phyloP scores from a whole-genome alignment of 2,329 filamentous ascomycete species.

The Chaetomiaceae sp. region DNA sequence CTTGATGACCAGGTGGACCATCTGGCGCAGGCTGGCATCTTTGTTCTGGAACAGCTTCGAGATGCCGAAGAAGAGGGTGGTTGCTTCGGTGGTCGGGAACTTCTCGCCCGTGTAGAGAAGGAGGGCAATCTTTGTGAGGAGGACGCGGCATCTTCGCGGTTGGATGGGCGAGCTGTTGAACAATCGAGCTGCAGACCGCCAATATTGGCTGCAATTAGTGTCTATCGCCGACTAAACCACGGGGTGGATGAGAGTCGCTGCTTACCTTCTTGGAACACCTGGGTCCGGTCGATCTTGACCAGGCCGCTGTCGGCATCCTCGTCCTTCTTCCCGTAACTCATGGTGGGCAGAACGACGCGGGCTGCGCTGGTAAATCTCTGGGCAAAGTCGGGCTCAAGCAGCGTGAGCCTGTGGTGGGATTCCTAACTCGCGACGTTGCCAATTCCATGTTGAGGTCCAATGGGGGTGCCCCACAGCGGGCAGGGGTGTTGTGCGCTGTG shows the following conservation, averaged over 20 bases:
- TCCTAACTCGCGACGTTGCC: constrained; percentile 31
- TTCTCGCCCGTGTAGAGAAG: constrained; percentile 95
- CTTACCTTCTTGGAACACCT: constrained; percentile 97
- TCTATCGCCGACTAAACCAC: background rate
- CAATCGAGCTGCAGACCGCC: constrained; percentile 65
- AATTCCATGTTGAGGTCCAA: constrained; percentile 24
- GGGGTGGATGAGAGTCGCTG: background rate
- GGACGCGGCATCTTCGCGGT: constrained; percentile 93
- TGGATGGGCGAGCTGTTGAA: constrained; percentile 98
- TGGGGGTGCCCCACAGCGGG: constrained; percentile 16
- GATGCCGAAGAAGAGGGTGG: constrained; percentile 96
- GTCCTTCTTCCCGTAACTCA: constrained; percentile 99
- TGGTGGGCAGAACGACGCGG: constrained; percentile 45
- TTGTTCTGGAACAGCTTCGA: constrained; percentile 99
- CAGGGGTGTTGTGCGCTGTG: background rate
- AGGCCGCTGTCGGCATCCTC: constrained; percentile 92
- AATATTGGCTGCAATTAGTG: constrained; percentile 15
- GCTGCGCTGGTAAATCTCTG: constrained; percentile 20
- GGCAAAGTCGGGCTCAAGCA: constrained; percentile 20
- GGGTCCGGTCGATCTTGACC: constrained; percentile 95
- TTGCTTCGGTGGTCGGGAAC: constrained; percentile 96
- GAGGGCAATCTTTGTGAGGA: constrained; percentile 94
- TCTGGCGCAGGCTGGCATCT: constrained; percentile 94
- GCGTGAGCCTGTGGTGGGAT: constrained; percentile 16
- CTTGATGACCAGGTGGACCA: constrained; percentile 98